Evolutionary conservation across 495 filamentous ascomycete genomes (phyloP).

Genomic region (Parmelia sp.): DNA sequence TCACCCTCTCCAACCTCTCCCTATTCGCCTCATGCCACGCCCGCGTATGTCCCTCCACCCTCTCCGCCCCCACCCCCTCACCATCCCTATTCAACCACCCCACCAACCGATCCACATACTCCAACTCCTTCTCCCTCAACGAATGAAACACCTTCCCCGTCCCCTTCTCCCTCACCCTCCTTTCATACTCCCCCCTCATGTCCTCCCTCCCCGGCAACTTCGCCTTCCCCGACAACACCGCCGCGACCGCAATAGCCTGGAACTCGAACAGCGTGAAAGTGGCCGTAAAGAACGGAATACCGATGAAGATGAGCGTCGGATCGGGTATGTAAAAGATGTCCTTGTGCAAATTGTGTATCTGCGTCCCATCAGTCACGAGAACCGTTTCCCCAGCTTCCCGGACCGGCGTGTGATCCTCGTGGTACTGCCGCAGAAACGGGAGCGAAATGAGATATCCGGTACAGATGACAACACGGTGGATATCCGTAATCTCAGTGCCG

Average conservation of each 20-base stretch:
- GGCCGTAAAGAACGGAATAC: slow-evolving; percentile 8
- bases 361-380: slow-evolving; percentile 10
- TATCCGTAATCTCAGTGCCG: slow-evolving; percentile 36
- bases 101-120: slow-evolving; percentile 49
- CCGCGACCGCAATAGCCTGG: slow-evolving; percentile 7
- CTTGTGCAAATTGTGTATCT: slow-evolving; percentile 11
- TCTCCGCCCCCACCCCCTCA: slow-evolving; percentile 26
- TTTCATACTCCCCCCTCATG: slow-evolving; percentile 50
- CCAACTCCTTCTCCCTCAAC: slow-evolving; percentile 45
- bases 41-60: slow-evolving; percentile 41
- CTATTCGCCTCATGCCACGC: slow-evolving; percentile 38
- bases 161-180: slow-evolving; percentile 40
- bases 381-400: slow-evolving; percentile 1
- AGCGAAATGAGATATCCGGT: slow-evolving; percentile 60
- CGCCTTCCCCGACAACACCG: slow-evolving; percentile 47
- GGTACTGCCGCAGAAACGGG: slow-evolving; percentile 30
- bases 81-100: slow-evolving; percentile 47
- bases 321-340: slow-evolving; percentile 15
- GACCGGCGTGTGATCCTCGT: slow-evolving; percentile 1
- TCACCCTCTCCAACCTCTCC: slow-evolving; percentile 30
- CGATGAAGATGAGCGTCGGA: slow-evolving; percentile 7
- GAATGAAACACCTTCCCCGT: slow-evolving; percentile 50
- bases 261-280: slow-evolving; percentile 13
- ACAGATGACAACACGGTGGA: slow-evolving; percentile 53
- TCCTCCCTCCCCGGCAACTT: slow-evolving; percentile 40